Base-by-base conservation (phyloP, 805 yeast genomes). In the Kazachstania africana region DNA sequence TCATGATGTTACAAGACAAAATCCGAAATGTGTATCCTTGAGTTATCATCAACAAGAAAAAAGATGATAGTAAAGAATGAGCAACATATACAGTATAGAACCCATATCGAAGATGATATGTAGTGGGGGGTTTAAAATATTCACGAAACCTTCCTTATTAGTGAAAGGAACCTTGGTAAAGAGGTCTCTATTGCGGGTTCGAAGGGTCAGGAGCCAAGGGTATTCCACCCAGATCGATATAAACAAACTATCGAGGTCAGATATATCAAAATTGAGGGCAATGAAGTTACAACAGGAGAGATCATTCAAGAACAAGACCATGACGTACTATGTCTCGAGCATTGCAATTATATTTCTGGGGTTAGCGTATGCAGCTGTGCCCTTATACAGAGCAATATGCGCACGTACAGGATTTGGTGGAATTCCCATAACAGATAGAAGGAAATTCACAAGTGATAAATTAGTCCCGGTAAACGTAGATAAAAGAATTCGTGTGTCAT, bases 341-440 rank as follows among this genome's bases (percentile, higher is more conserved):
- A 63, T 83, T 14, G 74, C 75, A 9, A 57, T 87, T 18, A 59
- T 74, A 3, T 81, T 83, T 39, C 58, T 83, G 12, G 82, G 94
- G 0, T 62, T 88, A 5, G 70, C 94, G 0, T 91, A 84, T 57
- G 81, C 85, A 8, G 82, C 95, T 1, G 98, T 91, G 13, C 97
- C 97, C 4, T 60, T 91, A 5, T 91, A 91, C 56, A 64, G 96
- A 43, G 84, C 87, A 6, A 66, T 91, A 19, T 91, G 98, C 63
- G 82, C 87, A 45, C 70, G 93, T 56, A 87, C 96, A 0, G 98
- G 98, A 0, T 91, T 80, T 71, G 95, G 88, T 30, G 98, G 98
- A 26, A 76, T 79, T 6, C 97, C 97, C 8, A 79, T 87, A 45
- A 87, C 96, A 0, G 97, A 91, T 51, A 57, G 65, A 27, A 55